Percentiles rank a stretch among this genome's conserved stretches.
Evolutionary conservation across 1,284 basidiomycete genomes (phyloP).

Genomic region (Papiliotrema flavescens): DNA sequence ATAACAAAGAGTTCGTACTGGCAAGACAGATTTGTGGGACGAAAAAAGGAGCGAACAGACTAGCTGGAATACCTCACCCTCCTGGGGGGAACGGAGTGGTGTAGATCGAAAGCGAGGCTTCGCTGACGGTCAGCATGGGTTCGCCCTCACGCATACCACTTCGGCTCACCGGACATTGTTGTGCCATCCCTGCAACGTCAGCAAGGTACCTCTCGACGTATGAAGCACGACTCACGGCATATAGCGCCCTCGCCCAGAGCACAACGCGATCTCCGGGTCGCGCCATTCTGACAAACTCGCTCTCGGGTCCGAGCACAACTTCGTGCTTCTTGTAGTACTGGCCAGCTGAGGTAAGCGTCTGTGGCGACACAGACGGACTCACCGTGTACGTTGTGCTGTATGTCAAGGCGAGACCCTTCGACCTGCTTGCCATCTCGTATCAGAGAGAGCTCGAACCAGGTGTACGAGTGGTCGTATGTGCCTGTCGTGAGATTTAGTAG

Average conservation of each 20-base stretch:
- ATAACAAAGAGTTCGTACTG: too few species aligned
- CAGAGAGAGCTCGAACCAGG: slow-evolving; percentile 42
- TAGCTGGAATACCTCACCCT: too few species aligned
- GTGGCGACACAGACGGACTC: slow-evolving; percentile 4
- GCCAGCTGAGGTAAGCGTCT: slow-evolving; percentile 24
- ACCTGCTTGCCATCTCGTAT: slow-evolving; percentile 35
- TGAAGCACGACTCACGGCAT: slow-evolving; percentile 24
- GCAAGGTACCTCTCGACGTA: background rate
- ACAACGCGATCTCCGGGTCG: slow-evolving; percentile 36
- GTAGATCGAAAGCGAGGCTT: background rate
- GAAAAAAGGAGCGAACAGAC: too few species aligned
- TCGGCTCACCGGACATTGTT: slow-evolving; percentile 27
- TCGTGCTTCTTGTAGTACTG: slow-evolving; percentile 37
- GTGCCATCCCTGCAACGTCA: slow-evolving; percentile 29
- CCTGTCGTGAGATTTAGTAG: slow-evolving; percentile 18
- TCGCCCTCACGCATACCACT: background rate
- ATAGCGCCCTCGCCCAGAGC: slow-evolving; percentile 38
- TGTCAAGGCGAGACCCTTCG: slow-evolving; percentile 16
- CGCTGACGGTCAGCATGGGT: background rate
- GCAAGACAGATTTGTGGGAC: too few species aligned
- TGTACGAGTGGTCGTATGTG: slow-evolving; percentile 34
- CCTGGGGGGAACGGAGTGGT: slow-evolving; percentile 1
- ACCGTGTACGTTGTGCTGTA: slow-evolving; percentile 43
- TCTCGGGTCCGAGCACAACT: slow-evolving; percentile 17
- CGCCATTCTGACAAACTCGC: slow-evolving; percentile 23